Evolutionary conservation across 352 stramenopile genomes (phyloP), one percentile per base, ranked within the genome.

Genomic region (Globisporangium uncinulatum): DNA sequence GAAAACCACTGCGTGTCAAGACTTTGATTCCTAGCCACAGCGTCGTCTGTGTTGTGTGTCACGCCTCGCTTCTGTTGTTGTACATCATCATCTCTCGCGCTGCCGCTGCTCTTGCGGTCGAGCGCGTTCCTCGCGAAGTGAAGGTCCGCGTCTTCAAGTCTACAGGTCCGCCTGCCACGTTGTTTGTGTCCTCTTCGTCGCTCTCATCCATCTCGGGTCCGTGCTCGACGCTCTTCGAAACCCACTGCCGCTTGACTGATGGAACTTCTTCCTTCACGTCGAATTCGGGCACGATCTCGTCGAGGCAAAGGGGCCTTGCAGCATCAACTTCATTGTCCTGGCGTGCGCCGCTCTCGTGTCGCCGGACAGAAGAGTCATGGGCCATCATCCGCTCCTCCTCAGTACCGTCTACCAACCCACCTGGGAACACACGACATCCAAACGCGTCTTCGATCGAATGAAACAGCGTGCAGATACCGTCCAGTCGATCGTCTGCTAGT

Each of bases 61-160:
- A 63, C 21, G 49, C 57, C 34, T 63, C 57, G 32, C 53, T 63
- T 20, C 41, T 34, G 32, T 58, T 53, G 50, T 46, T 54, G 34
- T 54, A 48, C 57, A 54, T 46, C 19, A 58, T 52, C 14, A 41
- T 31, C 13, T 63, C 48, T 13, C 49, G 42, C 43, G 49, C 49
- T 10, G 31, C 37, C 29, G 50, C 19, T 15, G 21, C 15, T 32
- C 48, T 47, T 13, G 46, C 9, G n/a, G 29, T 6, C 10, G 7
- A 13, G 47, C 39, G 17, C 6, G 19, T 0, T 13, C 15, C n/a
- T 6, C 42, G 42, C 42, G 19, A 19, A 20, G 42, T 17, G 19
- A 46, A 4, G 34, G 7, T 13, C 5, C 7, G 34, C 34, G 34
- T 39, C 34, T 39, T 39, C 34, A 39, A 6, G 34, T 39, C 34